Evolutionary conservation across 768 basidiomycete genomes (phyloP), one percentile per base, ranked within the genome.

Genomic region (Dendrothele bispora): DNA sequence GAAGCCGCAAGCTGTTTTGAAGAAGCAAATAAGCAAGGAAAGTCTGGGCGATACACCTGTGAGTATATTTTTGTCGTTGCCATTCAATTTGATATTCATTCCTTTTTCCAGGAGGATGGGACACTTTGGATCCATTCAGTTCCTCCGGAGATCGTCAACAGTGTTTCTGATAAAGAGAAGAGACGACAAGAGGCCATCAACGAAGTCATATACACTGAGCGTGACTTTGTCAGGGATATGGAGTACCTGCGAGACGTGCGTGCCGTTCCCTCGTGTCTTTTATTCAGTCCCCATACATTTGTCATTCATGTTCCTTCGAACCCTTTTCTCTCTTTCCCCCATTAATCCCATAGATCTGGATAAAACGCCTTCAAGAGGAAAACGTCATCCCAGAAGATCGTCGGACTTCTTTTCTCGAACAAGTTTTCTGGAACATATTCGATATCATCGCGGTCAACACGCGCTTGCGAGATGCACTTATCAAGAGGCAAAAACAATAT

Each of bases 101-200:
- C n/a, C n/a, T n/a, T 41, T 39, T 42, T 54, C 29, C 46, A 71
- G 68, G 66, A 74, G 60, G 62, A 65, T 54, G 95, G 92, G 1
- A 87, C 88, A 15, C 72, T 98, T 3, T 98, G 97, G 97, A 86
- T 95, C 39, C 94, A 98, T 63, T 89, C 93, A 1, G 97, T 99
- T 2, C 91, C 97, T 5, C 84, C 89, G 64, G 95, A 98, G 63
- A 84, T 99, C 30, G 84, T 89, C 26, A 91, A 95, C 58, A 90
- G 87, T 60, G 93, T 98, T 20, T 88, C 88, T 4, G 95, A 97
- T 49, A 76, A 75, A 21, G 95, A 99, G 75, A 97, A 95, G 79
- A 94, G 81, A 65, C 80, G 95, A 2, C 95, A 98, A 64, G 97
- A 99, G 65, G 91, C 92, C 18, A 98, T 99, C 72, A 98, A 98